Percentiles rank a stretch among this genome's conserved stretches.
Conservation (phyloP, 2,329 filamentous ascomycete genomes). For the Plenodomus tracheiphilus region DNA sequence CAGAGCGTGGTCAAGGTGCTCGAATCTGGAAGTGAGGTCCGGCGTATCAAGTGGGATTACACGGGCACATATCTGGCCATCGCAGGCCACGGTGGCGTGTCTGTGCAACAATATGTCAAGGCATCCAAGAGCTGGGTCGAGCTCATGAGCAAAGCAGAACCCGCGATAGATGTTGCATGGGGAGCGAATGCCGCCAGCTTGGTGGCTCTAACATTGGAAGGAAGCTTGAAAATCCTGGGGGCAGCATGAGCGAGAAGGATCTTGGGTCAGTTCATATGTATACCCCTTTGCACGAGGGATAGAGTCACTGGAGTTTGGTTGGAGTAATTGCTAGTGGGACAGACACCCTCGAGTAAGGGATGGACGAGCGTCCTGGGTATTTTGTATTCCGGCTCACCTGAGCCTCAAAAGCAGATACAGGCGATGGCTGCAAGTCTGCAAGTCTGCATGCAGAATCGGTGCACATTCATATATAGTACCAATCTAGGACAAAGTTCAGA, state of each 20-base stretch:
- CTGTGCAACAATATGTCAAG: constrained; percentile 90
- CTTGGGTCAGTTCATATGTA: not conserved
- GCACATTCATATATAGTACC: constrained; percentile 9
- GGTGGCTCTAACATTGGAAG: constrained; percentile 73
- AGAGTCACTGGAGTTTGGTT: not conserved
- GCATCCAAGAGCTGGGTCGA: constrained; percentile 86
- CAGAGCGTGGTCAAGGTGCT: constrained; percentile 80
- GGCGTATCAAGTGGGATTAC: constrained; percentile 86
- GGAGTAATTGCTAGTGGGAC: not conserved
- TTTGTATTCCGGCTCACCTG: not conserved
- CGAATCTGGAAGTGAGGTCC: constrained; percentile 78
- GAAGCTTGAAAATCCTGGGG: constrained; percentile 72
- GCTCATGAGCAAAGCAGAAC: constrained; percentile 74
- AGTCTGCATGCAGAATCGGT: not conserved
- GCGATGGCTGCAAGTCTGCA: not conserved
- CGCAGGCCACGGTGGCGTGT: constrained; percentile 76
- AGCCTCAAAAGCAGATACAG: not conserved
- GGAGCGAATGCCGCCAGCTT: constrained; percentile 73
- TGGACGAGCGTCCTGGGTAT: not conserved
- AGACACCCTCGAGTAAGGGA: not conserved
- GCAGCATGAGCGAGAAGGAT: constrained; percentile 17
- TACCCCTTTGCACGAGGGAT: not conserved
- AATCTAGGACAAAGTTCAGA: constrained; percentile 7
- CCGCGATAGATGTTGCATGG: constrained; percentile 77
- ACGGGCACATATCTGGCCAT: constrained; percentile 90